phyloP scores from a whole-genome alignment of 805 yeast genomes.

The Saccharomycopsis fodiens region DNA sequence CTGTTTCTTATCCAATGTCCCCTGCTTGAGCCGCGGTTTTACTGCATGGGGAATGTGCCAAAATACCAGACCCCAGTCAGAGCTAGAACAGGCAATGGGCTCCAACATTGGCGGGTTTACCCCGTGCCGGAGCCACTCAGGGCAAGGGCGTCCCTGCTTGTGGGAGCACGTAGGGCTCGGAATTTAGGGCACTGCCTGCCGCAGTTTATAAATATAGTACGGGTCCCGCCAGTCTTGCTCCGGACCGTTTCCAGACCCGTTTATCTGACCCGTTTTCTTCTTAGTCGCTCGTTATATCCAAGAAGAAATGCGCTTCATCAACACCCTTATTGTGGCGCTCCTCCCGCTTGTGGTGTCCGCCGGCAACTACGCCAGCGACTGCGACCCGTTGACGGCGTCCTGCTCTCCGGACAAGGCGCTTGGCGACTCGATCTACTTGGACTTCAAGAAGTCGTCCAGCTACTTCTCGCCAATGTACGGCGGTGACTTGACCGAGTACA shows the following conservation, averaged over 20 bases:
- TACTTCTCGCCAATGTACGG: conserved; percentile 25
- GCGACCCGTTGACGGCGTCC: conserved; percentile 17
- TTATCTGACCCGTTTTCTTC: not conserved
- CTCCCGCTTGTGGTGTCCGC: conserved; percentile 3
- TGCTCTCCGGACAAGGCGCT: conserved; percentile 43
- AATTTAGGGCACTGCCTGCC: not conserved
- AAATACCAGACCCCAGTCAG: not conserved
- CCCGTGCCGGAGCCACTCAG: no score
- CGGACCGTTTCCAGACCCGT: no score
- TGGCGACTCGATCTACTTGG: conserved; percentile 37
- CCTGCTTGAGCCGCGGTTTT: no score
- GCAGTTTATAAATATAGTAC: not conserved
- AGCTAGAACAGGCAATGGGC: no score
- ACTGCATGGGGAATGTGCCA: not conserved
- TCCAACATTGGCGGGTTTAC: no score
- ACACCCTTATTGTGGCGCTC: not conserved
- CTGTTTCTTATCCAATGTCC: no score
- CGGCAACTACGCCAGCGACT: conserved; percentile 15
- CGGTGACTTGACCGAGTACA: conserved; percentile 31
- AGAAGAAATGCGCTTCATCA: not conserved
- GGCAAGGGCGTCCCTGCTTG: not conserved
- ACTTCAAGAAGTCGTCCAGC: conserved; percentile 35
- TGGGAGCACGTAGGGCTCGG: not conserved
- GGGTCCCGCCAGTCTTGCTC: not conserved
- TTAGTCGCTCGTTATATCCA: not conserved